Evolutionary conservation across 805 yeast species (phyloP), one percentile per base, ranked within the genome.

Genomic region (Candida insectorum): DNA sequence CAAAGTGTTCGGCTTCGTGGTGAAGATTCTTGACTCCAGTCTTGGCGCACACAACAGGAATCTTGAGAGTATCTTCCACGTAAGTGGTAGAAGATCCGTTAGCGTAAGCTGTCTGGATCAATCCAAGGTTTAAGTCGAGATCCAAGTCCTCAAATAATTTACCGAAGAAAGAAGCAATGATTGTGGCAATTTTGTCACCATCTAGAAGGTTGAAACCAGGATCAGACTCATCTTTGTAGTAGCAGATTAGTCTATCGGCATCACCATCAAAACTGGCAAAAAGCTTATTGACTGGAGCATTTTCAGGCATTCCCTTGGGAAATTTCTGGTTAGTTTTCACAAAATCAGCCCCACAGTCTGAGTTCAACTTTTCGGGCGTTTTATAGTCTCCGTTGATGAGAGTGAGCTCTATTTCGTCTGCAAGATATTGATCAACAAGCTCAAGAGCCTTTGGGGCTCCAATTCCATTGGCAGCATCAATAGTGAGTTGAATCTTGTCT

Each of bases 11-110:
- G 1, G 95, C 93, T 31, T 88, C 95, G 52, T 91, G 97, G 56
- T 93, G 98, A 43, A 93, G 67, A 62, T 93, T 95, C 60, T 93
- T 93, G 22, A 93, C 98, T 24, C 98, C 98, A 2, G 98, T 93
- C 26, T 95, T 82, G 0, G 97, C 85, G 57, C 91, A 85, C 1
- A 77, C 76, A 4, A 87, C 96, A 1, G 96, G 95, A 10, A 86
- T 60, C 33, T 75, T 68, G 47, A 91, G 68, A 1, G 58, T 65
- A 2, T 79, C 61, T 26, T 71, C 69, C 18, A 91, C 65, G 51
- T 77, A 91, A 23, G 72, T 62, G 0, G 97, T 86, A 2, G 97
- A 85, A 5, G 83, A 76, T 8, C 98, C 98, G 56, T 93, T 93
- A 31, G 98, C 98, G 52, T 93, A 93, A 0, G 98, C 98, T 1